Evolutionary conservation across 2,329 filamentous ascomycete genomes (phyloP).

Genomic region (Fonsecaea multimorphosa): DNA sequence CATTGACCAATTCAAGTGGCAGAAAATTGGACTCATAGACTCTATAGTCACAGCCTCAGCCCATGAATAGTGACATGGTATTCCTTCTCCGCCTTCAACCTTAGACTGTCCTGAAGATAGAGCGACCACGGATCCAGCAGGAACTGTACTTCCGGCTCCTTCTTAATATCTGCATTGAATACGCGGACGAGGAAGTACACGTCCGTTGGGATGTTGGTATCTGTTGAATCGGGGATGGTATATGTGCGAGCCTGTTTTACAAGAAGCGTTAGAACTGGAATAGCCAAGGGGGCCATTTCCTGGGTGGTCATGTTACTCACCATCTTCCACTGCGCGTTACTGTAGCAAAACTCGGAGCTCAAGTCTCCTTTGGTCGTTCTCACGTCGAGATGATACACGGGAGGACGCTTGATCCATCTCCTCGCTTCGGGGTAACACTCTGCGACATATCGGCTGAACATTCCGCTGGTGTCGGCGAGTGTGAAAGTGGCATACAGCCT

Average conservation of each 20-base stretch:
- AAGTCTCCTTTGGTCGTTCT: slow-evolving; percentile 13
- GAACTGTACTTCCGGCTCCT: slow-evolving; percentile 8
- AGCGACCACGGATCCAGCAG: slow-evolving; percentile 16
- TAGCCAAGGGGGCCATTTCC: too few relatives aligned
- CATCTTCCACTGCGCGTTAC: slow-evolving; percentile 21
- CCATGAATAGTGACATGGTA: slow-evolving; percentile 4
- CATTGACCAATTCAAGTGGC: too few relatives aligned
- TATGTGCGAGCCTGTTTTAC: slow-evolving; percentile 15
- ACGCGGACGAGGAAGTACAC: slow-evolving; percentile 20
- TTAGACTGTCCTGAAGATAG: slow-evolving; percentile 9
- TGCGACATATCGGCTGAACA: slow-evolving; percentile 16
- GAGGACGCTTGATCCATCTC: slow-evolving; percentile 15
- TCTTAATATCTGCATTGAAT: slow-evolving; percentile 4
- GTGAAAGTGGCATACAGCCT: slow-evolving; percentile 21
- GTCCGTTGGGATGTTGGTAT: slow-evolving; percentile 5
- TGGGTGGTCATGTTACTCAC: background rate
- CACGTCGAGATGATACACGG: slow-evolving; percentile 20
- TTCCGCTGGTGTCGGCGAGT: slow-evolving; percentile 2
- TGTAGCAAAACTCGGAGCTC: slow-evolving; percentile 10
- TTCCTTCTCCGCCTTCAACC: slow-evolving; percentile 14
- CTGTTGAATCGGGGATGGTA: slow-evolving; percentile 1
- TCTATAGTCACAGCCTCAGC: background rate
- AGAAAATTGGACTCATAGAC: too few relatives aligned
- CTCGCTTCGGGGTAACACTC: slow-evolving; percentile 8
- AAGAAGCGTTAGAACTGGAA: too few relatives aligned